Percentiles rank a stretch among this genome's conserved stretches.
phyloP scores from a whole-genome alignment of 2,329 filamentous ascomycete species.

The Aspergillus jensenii region DNA sequence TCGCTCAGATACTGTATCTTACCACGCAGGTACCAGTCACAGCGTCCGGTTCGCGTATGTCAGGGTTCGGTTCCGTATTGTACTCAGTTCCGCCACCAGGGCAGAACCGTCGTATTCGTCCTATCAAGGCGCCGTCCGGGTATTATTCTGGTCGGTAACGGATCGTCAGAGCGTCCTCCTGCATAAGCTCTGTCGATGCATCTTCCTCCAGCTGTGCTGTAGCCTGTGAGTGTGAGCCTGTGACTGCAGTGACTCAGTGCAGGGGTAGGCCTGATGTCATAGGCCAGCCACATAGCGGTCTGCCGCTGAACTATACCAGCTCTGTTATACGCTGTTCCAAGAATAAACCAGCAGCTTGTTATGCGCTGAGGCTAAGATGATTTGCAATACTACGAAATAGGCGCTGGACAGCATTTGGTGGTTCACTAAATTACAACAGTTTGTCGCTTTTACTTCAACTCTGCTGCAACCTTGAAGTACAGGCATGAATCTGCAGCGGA shows the following conservation, averaged over 20 bases:
- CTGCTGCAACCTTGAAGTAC: too few species aligned
- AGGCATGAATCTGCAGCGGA: too few species aligned
- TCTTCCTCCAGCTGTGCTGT: background rate
- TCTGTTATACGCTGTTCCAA: background rate
- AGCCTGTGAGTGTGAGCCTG: too few species aligned
- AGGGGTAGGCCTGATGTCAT: too few species aligned
- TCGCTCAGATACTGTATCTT: background rate
- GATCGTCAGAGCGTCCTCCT: background rate
- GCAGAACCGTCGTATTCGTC: background rate
- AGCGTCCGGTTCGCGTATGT: conserved; percentile 7
- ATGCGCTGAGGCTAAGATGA: too few species aligned
- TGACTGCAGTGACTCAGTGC: too few species aligned
- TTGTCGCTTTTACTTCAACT: too few species aligned
- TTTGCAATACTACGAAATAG: too few species aligned
- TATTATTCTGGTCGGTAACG: conserved; percentile 4
- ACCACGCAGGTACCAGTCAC: background rate
- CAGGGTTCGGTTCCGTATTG: conserved; percentile 9
- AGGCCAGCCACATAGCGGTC: background rate
- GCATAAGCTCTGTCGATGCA: background rate
- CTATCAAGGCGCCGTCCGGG: background rate
- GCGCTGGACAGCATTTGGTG: too few species aligned
- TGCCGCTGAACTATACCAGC: background rate
- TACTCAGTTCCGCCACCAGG: background rate
- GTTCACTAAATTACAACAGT: too few species aligned
- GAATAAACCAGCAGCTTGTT: too few species aligned